Conservation (phyloP, 768 basidiomycete genomes). For the Cytidiella melzeri region DNA sequence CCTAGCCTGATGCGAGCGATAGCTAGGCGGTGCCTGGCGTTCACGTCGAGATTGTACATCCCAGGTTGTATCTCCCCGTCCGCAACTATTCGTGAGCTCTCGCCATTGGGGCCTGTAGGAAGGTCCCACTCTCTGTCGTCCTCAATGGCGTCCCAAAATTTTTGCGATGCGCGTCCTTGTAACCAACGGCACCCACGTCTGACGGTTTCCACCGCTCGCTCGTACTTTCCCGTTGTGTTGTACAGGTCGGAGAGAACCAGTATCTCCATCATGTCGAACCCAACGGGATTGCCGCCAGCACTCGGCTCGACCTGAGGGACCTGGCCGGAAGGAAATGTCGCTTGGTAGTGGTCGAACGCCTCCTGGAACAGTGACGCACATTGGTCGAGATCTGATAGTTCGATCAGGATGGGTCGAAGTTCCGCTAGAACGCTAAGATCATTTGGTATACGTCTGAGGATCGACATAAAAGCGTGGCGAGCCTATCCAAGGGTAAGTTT, state of each 20-base stretch:
- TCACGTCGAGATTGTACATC: conserved; percentile 60
- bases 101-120: conserved; percentile 8
- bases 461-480: conserved; percentile 55
- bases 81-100: conserved; percentile 5
- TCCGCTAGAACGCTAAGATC: conserved; percentile 76
- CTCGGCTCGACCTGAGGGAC: conserved; percentile 18
- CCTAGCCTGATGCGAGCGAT: conserved; percentile 78
- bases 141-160: conserved; percentile 72
- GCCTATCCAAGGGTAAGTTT: conserved; percentile 22
- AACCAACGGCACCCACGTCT: conserved; percentile 82
- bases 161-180: conserved; percentile 70
- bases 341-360: conserved; percentile 67
- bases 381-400: conserved; percentile 57
- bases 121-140: conserved; percentile 91
- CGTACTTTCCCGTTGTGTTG: conserved; percentile 62
- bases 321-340: conserved; percentile 38
- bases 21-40: conserved; percentile 78
- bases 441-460: conserved; percentile 73
- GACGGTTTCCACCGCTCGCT: conserved; percentile 61
- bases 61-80: conserved; percentile 49
- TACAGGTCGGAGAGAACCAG: conserved; percentile 82
- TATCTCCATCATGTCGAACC: conserved; percentile 63
- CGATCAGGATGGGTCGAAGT: conserved; percentile 69
- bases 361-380: conserved; percentile 65
- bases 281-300: conserved; percentile 22